Base-by-base conservation (phyloP, 306 rosid genomes). In the Canavalia ensiformis region DNA sequence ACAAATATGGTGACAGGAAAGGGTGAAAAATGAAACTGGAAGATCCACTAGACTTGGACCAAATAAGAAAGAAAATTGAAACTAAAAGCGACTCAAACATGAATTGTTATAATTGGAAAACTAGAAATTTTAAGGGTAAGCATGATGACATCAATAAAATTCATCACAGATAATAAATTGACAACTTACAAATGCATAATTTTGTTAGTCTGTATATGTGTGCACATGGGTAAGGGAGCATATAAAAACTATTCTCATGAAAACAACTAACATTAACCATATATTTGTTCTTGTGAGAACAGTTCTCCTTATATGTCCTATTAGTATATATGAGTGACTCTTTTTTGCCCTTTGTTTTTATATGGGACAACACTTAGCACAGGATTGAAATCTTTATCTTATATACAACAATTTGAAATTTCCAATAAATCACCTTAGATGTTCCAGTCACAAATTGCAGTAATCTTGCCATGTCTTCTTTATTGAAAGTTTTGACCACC, bases 391-490 rank as follows among this genome's bases (percentile, higher is more conserved):
- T 71, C 46, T 60, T 72, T 65, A 62, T 62, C 41, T 67, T 42
- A 76, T 30, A 7, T 46, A 76, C 10, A 33, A 60, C 8, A 62
- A 62, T 51, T 73, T 63, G 25, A 82, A 39, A 49, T 58, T 74
- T 58, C 72, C 68, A 77, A 8, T 25, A 51, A 55, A 71, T 78
- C 86, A 95, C 99, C 99, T 96, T 96, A 4, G 99, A 96, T 72
- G 99, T 96, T 84, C 99, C 99, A 55, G 99, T 96, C 81, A 96
- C 99, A 84, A 96, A 96, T 82, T 96, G 99, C 90, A 96, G 90
- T 47, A 96, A 90, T 85, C 97, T 90, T 31, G 99, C 99, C 99
- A 93, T 96, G 86, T 96, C 99, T 90, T 96, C 99, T 87, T 96
- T 96, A 86, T 87, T 91, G 76, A 96, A 94, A 77, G 90, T 62